Conservation (phyloP, 1,284 basidiomycete genomes). For the Trametes pubescens region DNA sequence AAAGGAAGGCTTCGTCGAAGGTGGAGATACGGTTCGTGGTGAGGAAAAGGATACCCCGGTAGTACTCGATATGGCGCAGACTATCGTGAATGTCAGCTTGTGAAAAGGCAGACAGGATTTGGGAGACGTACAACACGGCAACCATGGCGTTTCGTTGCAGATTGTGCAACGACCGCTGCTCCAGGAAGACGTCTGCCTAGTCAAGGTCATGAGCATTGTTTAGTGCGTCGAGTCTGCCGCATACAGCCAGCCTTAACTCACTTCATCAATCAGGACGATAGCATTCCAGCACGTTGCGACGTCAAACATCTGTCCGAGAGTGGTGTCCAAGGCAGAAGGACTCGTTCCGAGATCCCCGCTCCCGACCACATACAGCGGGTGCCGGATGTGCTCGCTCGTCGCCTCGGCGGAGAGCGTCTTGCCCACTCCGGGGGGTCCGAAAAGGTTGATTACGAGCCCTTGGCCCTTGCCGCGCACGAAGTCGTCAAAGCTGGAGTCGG, state of each 20-base stretch:
- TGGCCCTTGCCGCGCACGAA: slow-evolving; percentile 70
- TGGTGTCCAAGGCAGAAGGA: slow-evolving; percentile 43
- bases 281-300: slow-evolving; percentile 68
- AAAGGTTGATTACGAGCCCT: slow-evolving; percentile 66
- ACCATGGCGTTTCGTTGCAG: slow-evolving; percentile 66
- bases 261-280: slow-evolving; percentile 57
- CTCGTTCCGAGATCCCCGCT: slow-evolving; percentile 63
- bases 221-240: neutral
- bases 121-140: slow-evolving; percentile 54
- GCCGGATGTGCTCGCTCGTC: slow-evolving; percentile 63
- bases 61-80: slow-evolving; percentile 65
- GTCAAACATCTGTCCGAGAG: slow-evolving; percentile 41
- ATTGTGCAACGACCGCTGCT: slow-evolving; percentile 63
- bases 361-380: slow-evolving; percentile 65
- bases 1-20: slow-evolving; percentile 73
- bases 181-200: slow-evolving; percentile 56
- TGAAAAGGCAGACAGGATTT: neutral
- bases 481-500: slow-evolving; percentile 61
- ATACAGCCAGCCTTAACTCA: neutral
- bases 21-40: slow-evolving; percentile 70
- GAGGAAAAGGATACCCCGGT: slow-evolving; percentile 49
- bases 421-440: slow-evolving; percentile 68
- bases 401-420: slow-evolving; percentile 61
- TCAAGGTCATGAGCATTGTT: slow-evolving; percentile 26
- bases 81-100: neutral